phyloP scores from a whole-genome alignment of 2,329 filamentous ascomycete species.

The Aspergillus fijiensis region DNA sequence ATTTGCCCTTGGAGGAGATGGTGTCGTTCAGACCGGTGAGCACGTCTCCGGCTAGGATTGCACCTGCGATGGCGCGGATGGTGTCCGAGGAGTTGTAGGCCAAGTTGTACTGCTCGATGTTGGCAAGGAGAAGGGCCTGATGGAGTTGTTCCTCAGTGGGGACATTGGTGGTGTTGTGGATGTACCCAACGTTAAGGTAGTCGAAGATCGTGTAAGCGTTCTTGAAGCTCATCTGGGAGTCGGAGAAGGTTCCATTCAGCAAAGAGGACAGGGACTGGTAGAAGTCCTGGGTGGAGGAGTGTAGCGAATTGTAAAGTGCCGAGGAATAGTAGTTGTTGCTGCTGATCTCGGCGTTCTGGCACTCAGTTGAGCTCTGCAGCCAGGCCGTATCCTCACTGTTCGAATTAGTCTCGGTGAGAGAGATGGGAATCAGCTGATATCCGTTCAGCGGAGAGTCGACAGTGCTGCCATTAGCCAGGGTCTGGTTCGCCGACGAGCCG shows the following conservation, averaged over 20 bases:
- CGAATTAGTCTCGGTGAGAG: slow-evolving; percentile 58
- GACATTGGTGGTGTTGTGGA: slow-evolving; percentile 62
- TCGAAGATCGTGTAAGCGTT: slow-evolving; percentile 68
- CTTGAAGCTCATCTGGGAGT: slow-evolving; percentile 54
- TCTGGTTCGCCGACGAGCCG: slow-evolving; percentile 56
- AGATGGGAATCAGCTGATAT: slow-evolving; percentile 80
- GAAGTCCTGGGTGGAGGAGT: slow-evolving; percentile 53
- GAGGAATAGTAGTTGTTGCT: slow-evolving; percentile 60
- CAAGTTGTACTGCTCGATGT: slow-evolving; percentile 76
- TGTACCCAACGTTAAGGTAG: slow-evolving; percentile 61
- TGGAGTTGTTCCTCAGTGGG: slow-evolving; percentile 57
- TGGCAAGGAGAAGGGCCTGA: slow-evolving; percentile 71
- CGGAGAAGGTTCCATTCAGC: slow-evolving; percentile 53
- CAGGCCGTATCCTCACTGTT: slow-evolving; percentile 59
- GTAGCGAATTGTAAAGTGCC: slow-evolving; percentile 49
- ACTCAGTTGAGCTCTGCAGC: slow-evolving; percentile 59
- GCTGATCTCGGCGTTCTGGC: slow-evolving; percentile 56
- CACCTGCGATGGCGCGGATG: slow-evolving; percentile 55
- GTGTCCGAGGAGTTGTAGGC: slow-evolving; percentile 67
- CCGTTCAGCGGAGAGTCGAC: slow-evolving; percentile 70
- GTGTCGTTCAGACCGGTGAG: slow-evolving; percentile 48
- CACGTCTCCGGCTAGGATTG: slow-evolving; percentile 65
- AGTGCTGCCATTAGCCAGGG: slow-evolving; percentile 67
- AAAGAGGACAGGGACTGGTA: slow-evolving; percentile 54
- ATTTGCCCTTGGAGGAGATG: slow-evolving; percentile 37